phyloP scores from a whole-genome alignment of 495 filamentous ascomycete genomes.

The Penicillium paxilli region DNA sequence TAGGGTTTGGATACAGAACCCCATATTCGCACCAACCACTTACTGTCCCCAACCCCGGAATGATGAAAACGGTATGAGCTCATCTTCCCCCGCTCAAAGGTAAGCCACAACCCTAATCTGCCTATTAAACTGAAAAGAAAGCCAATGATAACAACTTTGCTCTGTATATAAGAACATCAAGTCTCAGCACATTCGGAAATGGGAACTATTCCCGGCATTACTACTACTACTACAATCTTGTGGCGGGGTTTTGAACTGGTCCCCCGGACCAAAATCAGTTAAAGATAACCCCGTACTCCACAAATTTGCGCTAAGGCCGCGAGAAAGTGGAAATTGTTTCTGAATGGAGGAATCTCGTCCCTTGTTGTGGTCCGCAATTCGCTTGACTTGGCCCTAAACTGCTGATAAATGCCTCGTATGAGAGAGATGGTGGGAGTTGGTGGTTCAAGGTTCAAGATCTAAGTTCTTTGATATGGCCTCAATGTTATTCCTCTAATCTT shows the following conservation, averaged over 20 bases:
- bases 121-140: background rate
- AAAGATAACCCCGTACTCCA: background rate
- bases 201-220: no score
- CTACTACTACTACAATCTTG: no score
- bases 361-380: background rate
- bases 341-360: background rate
- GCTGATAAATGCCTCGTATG: background rate
- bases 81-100: background rate
- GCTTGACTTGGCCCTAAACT: background rate
- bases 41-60: no score
- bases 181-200: no score
- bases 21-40: no score
- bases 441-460: no score
- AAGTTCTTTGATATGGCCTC: no score
- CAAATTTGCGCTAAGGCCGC: background rate
- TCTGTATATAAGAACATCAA: no score
- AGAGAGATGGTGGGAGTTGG: background rate
- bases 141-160: no score
- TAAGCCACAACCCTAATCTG: background rate
- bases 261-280: background rate
- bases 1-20: background rate
- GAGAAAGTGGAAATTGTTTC: background rate
- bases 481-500: no score
- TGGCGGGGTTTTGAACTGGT: background rate
- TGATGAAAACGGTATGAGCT: no score